Evolutionary conservation across 1,284 basidiomycete genomes (phyloP).

Genomic region (Sporisorium exsertum): DNA sequence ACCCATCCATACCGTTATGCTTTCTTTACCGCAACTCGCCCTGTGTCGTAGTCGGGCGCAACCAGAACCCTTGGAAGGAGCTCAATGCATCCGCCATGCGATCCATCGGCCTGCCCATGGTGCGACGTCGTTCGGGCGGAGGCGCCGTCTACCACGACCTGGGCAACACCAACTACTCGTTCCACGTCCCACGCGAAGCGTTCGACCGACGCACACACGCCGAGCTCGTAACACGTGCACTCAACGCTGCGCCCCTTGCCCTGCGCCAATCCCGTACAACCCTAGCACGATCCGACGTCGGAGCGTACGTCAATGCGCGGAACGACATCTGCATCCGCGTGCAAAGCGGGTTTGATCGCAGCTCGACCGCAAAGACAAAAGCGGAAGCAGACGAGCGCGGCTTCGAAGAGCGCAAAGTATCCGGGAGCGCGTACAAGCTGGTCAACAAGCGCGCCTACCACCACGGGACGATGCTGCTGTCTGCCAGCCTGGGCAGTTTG

Average conservation of each 20-base stretch:
- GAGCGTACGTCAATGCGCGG: constrained; percentile 80
- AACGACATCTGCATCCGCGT: constrained; percentile 76
- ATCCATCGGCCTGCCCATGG: constrained; percentile 77
- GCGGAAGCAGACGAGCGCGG: constrained; percentile 16
- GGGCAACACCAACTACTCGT: constrained; percentile 97
- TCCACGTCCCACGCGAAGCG: constrained; percentile 83
- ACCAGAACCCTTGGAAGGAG: constrained; percentile 99
- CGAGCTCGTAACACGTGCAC: constrained; percentile 80
- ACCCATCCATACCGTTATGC: constrained; percentile 72
- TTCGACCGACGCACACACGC: constrained; percentile 87
- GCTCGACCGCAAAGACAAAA: constrained; percentile 14
- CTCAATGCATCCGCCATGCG: constrained; percentile 78
- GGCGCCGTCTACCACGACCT: constrained; percentile 97
- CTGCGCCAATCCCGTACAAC: constrained; percentile 15
- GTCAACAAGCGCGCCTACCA: constrained; percentile 91
- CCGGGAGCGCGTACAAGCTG: constrained; percentile 97
- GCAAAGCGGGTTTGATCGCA: constrained; percentile 78
- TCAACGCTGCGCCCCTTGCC: constrained; percentile 73
- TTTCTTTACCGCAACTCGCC: constrained; percentile 89
- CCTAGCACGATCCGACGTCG: constrained; percentile 16
- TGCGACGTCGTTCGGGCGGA: constrained; percentile 91
- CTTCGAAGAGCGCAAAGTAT: constrained; percentile 76
- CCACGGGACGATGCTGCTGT: constrained; percentile 98
- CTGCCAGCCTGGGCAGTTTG: constrained; percentile 51
- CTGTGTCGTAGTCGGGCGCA: constrained; percentile 93